Evolutionary conservation across 192 early-diverging fungal genomes (phyloP).

Genomic region (Piromyces finnis): DNA sequence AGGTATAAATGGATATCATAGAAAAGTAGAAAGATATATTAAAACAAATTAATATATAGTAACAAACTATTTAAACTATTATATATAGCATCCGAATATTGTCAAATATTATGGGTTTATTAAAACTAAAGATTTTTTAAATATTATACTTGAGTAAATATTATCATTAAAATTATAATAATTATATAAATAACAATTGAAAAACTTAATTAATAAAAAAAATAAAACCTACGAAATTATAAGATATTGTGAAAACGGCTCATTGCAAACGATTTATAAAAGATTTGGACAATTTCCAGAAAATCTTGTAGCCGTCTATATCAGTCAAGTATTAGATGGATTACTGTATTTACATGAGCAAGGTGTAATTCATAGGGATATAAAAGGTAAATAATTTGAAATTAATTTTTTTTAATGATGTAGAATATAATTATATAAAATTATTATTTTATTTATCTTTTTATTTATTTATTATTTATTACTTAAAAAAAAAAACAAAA

Average conservation of each 20-base stretch:
- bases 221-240: too few species aligned
- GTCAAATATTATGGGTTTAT: slow-evolving; percentile 23
- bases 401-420: too few species aligned
- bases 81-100: slow-evolving; percentile 21
- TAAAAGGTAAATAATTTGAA: slow-evolving; percentile 17
- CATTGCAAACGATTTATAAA: slow-evolving; percentile 44
- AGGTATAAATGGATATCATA: slow-evolving; percentile 8
- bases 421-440: too few species aligned
- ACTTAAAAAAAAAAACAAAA: not conserved
- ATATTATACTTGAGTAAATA: slow-evolving; percentile 24
- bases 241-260: slow-evolving; percentile 54
- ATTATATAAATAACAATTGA: too few species aligned
- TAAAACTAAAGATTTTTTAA: slow-evolving; percentile 13
- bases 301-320: slow-evolving; percentile 49
- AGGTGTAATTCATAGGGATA: slow-evolving; percentile 34
- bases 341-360: slow-evolving; percentile 29
- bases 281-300: slow-evolving; percentile 49
- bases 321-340: slow-evolving; percentile 33
- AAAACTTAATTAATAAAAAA: not conserved
- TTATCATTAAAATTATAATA: not conserved
- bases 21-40: too few species aligned
- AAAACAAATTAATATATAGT: too few species aligned
- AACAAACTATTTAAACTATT: not conserved
- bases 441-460: not conserved
- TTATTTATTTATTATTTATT: not conserved